Evolutionary conservation across 345 rosid genomes (phyloP).

Genomic region (Eucalyptus leucophloia): DNA sequence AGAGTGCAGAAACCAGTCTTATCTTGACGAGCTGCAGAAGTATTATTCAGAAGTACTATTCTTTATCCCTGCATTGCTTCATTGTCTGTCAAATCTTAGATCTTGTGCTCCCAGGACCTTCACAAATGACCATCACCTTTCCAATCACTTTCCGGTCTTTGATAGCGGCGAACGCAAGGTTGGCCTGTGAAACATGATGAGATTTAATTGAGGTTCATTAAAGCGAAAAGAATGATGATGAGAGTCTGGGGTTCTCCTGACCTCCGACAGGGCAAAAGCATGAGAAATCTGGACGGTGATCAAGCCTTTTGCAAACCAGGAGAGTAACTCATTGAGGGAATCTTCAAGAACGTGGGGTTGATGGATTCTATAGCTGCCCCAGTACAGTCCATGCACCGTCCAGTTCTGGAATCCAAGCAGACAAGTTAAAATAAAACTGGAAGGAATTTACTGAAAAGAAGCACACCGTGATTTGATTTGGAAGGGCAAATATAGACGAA

Average conservation of each 20-base stretch:
- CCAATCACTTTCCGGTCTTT: conserved; percentile 86
- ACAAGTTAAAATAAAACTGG: background rate
- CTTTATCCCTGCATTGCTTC: background rate
- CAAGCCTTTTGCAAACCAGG: conserved; percentile 61
- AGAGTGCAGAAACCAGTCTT: background rate
- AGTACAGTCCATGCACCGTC: conserved; percentile 94
- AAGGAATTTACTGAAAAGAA: background rate
- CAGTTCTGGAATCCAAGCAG: conserved; percentile 62
- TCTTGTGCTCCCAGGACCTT: conserved; percentile 12
- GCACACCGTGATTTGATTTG: background rate
- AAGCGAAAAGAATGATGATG: background rate
- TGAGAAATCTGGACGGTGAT: conserved; percentile 70
- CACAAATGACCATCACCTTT: conserved; percentile 66
- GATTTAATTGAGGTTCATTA: background rate
- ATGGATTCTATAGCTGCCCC: conserved; percentile 79
- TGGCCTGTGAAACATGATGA: conserved; percentile 43
- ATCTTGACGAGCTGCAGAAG: background rate
- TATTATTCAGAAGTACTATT: background rate
- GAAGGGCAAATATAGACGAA: background rate
- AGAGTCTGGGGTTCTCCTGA: conserved; percentile 3
- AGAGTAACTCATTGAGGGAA: conserved; percentile 63
- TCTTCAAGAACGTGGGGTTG: conserved; percentile 54
- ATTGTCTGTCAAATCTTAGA: conserved; percentile 31
- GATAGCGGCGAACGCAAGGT: conserved; percentile 66
- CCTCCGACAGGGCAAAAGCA: conserved; percentile 60